Evolutionary conservation across 2,329 filamentous ascomycete species (phyloP), one percentile per base, ranked within the genome.

Genomic region (Zasmidium citrigriseum): DNA sequence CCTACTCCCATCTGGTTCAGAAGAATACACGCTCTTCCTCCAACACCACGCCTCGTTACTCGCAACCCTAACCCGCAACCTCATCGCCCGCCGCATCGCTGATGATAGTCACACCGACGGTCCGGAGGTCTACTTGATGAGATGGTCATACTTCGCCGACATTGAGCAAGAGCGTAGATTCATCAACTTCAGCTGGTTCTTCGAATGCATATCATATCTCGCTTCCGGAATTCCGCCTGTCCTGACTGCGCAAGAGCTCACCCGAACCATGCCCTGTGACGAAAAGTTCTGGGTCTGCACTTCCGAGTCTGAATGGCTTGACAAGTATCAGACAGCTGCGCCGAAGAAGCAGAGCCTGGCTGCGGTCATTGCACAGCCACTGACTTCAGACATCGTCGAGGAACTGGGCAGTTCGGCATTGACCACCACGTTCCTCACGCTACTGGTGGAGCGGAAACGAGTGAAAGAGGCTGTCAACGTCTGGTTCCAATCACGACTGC

Each of bases 161-260:
- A 41, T 41, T n/a, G 54, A 56, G 23, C 54, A 56, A 25, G 54
- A 56, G 34, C 47, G 54, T 14, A 46, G 54, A 51, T 56, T 51
- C 29, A 44, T 56, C 2, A 48, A 47, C 22, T 24, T 48, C 10
- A 29, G 45, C 22, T 56, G 54, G 54, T 27, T 45, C 24, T 56
- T 56, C 18, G 54, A 56, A 18, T 56, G 54, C 4, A 34, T 56
- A 38, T 47, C 45, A 29, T 56, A 56, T 27, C 46, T 56, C 5
- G 50, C 46, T n/a, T 56, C 50, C n/a, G 54, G 50, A n/a, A 49
- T 56, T 46, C 54, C 54, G n/a, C 54, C 54, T 10, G 29, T 38
- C 21, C 27, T 56, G 54, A 41, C 49, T n/a, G 50, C 54, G 11
- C 46, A 48, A 27, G 54, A 56, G 54, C 54, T 56, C 14, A 50